A percentile compares a stretch with the other conserved stretches of the same genome.
phyloP scores from a whole-genome alignment of 1,284 basidiomycete species.

The Pascua guehoae region DNA sequence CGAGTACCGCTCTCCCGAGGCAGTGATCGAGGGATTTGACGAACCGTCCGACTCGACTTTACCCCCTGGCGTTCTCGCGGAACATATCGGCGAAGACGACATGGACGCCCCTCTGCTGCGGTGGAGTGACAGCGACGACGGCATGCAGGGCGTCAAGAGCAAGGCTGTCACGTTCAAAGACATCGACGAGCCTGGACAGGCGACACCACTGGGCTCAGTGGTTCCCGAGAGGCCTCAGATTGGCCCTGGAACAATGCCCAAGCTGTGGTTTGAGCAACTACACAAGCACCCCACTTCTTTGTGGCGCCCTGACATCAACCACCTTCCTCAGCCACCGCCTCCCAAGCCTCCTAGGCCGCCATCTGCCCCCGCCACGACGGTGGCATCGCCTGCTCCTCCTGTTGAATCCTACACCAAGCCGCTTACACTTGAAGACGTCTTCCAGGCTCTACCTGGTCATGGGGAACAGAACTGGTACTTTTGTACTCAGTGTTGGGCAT shows the following conservation, averaged over 20 bases:
- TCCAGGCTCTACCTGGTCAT: slow-evolving; percentile 35
- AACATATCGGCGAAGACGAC: slow-evolving; percentile 28
- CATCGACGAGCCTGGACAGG: slow-evolving; percentile 7
- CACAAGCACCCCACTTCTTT: slow-evolving; percentile 33
- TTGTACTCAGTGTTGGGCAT: slow-evolving; percentile 39
- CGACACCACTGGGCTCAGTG: no score
- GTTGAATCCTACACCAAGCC: slow-evolving; percentile 6
- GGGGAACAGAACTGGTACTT: slow-evolving; percentile 35
- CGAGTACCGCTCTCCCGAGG: slow-evolving; percentile 39
- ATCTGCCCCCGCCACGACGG: not conserved
- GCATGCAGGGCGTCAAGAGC: no score
- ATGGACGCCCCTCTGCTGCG: not conserved
- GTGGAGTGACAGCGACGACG: no score
- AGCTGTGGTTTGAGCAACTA: slow-evolving; percentile 23
- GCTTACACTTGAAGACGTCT: slow-evolving; percentile 25
- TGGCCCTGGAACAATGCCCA: slow-evolving; percentile 32
- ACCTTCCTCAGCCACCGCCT: slow-evolving; percentile 20
- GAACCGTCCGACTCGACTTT: slow-evolving; percentile 31
- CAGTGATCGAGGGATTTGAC: slow-evolving; percentile 36
- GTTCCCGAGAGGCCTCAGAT: slow-evolving; percentile 28
- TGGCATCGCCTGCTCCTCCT: not conserved
- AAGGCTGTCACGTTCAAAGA: slow-evolving; percentile 16
- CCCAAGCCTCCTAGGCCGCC: not conserved
- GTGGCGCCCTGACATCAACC: slow-evolving; percentile 25
- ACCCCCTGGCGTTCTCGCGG: slow-evolving; percentile 35